Percentiles rank a stretch among this genome's conserved stretches.
Conservation (phyloP, 2,329 filamentous ascomycete species). For the Fusarium circinatum region DNA sequence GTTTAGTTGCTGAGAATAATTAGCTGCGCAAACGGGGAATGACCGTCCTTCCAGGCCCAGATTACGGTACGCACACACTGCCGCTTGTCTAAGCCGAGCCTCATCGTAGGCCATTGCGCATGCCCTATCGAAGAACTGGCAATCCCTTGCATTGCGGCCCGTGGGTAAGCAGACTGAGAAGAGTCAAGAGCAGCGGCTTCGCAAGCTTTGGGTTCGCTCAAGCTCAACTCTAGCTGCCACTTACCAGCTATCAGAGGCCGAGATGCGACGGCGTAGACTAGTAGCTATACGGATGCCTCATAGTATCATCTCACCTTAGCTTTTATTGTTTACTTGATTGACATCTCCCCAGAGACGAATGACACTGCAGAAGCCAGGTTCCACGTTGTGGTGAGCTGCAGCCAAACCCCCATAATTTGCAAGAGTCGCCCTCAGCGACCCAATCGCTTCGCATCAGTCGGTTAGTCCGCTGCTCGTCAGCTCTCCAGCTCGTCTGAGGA, state of each 20-base stretch:
- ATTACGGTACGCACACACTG: constrained; percentile 12
- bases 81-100: constrained; percentile 35
- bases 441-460: constrained; percentile 38
- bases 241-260: constrained; percentile 10
- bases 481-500: constrained; percentile 26
- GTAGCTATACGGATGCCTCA: neutral
- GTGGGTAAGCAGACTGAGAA: neutral
- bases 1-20: constrained; percentile 1
- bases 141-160: neutral
- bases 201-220: neutral
- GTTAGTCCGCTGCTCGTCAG: constrained; percentile 39
- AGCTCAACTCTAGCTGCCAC: constrained; percentile 10
- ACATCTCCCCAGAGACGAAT: constrained; percentile 38
- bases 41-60: neutral
- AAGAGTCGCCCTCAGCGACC: constrained; percentile 30
- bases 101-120: neutral
- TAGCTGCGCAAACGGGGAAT: constrained; percentile 8
- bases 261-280: neutral
- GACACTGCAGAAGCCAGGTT: constrained; percentile 28
- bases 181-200: constrained; percentile 1
- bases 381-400: constrained; percentile 34
- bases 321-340: constrained; percentile 30
- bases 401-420: constrained; percentile 41
- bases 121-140: constrained; percentile 6
- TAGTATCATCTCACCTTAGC: constrained; percentile 8